A percentile compares a stretch with the other conserved stretches of the same genome.
Conservation (phyloP, 768 basidiomycete species). For the Terana coerulea region DNA sequence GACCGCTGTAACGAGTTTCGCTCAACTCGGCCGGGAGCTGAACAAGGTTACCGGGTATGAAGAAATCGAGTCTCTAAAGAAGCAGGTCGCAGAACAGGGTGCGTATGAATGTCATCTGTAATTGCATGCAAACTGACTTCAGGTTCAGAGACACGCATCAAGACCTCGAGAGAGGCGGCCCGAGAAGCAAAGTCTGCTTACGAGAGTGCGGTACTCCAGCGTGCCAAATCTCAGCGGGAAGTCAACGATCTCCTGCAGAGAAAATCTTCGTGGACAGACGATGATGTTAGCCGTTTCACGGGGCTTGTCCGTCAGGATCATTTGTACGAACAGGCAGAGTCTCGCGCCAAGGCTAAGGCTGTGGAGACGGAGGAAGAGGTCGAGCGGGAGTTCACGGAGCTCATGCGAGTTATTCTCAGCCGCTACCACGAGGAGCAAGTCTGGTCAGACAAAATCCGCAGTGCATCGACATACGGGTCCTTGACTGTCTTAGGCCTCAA, state of each 20-base stretch:
- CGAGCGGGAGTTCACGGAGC: conserved; percentile 81
- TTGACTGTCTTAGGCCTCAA: conserved; percentile 85
- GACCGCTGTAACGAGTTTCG: conserved; percentile 55
- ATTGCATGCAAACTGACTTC: background rate
- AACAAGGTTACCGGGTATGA: conserved; percentile 92
- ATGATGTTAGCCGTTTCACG: conserved; percentile 86
- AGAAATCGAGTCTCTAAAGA: conserved; percentile 80
- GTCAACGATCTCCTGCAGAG: conserved; percentile 94
- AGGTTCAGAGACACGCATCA: conserved; percentile 66
- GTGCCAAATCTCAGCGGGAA: conserved; percentile 87
- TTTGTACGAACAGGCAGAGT: conserved; percentile 76
- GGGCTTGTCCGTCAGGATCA: conserved; percentile 89
- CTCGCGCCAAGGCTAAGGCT: conserved; percentile 61
- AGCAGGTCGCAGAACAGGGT: conserved; percentile 81
- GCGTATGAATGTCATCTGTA: conserved; percentile 21
- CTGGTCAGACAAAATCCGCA: conserved; percentile 98
- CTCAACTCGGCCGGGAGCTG: conserved; percentile 71
- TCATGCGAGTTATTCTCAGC: conserved; percentile 85
- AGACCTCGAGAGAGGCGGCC: conserved; percentile 61
- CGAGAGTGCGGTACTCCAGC: conserved; percentile 72
- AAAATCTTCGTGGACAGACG: conserved; percentile 89
- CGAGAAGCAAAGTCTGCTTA: conserved; percentile 71
- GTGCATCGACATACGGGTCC: conserved; percentile 90
- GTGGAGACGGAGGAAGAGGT: conserved; percentile 72
- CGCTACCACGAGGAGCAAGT: conserved; percentile 98